These are phyloP conservation scores for Hysterangium stoloniferum DNA, from an alignment of 768 basidiomycete genomes.

Conservation along the genomic window DNA sequence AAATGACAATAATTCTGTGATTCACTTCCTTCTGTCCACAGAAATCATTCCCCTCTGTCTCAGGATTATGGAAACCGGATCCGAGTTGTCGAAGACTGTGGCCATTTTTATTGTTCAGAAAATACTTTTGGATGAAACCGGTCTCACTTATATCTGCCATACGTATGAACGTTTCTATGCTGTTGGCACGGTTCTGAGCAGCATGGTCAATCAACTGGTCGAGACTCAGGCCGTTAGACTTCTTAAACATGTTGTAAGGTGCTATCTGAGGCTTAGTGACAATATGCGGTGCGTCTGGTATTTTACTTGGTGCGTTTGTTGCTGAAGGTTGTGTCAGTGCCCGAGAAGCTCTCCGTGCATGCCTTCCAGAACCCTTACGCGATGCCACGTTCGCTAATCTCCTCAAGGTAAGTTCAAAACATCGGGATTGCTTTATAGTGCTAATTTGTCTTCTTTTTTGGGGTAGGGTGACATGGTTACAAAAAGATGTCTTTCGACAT, in stretches of 20 bases:
- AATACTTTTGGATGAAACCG: conserved; percentile 93
- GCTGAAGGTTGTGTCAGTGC: conserved; percentile 45
- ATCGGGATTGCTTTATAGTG: neutral
- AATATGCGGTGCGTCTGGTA: conserved; percentile 68
- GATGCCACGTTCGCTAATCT: conserved; percentile 89
- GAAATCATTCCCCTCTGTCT: conserved; percentile 99
- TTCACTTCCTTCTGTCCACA: conserved; percentile 97
- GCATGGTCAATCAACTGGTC: conserved; percentile 97
- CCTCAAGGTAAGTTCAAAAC: conserved; percentile 60
- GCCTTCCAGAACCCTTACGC: conserved; percentile 89
- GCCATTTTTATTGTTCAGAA: conserved; percentile 99
- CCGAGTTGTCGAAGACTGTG: conserved; percentile 96
- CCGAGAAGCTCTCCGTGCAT: conserved; percentile 89
- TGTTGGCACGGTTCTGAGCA: conserved; percentile 94
- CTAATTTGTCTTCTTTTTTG: too few relatives aligned
- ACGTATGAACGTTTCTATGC: conserved; percentile 99
- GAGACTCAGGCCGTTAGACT: conserved; percentile 96
- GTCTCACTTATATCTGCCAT: conserved; percentile 97
- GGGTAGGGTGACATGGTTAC: conserved; percentile 99
- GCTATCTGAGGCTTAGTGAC: conserved; percentile 92
- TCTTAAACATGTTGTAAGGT: conserved; percentile 96
- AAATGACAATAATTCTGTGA: conserved; percentile 99
- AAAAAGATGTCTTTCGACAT: conserved; percentile 84
- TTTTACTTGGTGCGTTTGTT: conserved; percentile 8
- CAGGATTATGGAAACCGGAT: conserved; percentile 99